phyloP scores from a whole-genome alignment of 2,329 filamentous ascomycete species.

The Phoma sp. region DNA sequence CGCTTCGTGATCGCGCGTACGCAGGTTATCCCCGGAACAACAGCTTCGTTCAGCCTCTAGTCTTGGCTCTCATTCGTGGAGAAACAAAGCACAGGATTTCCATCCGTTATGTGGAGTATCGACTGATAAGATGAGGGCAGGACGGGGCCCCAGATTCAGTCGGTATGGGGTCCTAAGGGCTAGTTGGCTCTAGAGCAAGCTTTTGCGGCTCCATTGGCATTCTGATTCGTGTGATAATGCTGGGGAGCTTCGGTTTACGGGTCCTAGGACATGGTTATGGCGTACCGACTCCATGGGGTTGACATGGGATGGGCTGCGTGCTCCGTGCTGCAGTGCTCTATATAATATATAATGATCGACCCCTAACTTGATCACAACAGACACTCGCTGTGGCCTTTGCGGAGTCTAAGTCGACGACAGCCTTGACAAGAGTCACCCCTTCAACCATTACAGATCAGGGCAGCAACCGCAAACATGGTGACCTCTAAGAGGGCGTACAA shows the following conservation, averaged over 20 bases:
- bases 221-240: slow-evolving; percentile 44
- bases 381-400: slow-evolving; percentile 27
- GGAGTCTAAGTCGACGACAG: slow-evolving; percentile 18
- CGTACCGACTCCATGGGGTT: slow-evolving; percentile 32
- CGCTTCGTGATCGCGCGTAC: slow-evolving; percentile 20
- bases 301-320: slow-evolving; percentile 26
- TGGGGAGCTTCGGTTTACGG: slow-evolving; percentile 16
- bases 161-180: slow-evolving; percentile 8
- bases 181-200: slow-evolving; percentile 28
- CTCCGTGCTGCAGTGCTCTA: slow-evolving; percentile 26
- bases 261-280: slow-evolving; percentile 27
- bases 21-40: slow-evolving; percentile 14
- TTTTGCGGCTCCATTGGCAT: slow-evolving; percentile 28
- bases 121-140: slow-evolving; percentile 19
- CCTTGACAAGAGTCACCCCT: slow-evolving; percentile 13
- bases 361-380: slow-evolving; percentile 19
- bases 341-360: slow-evolving; percentile 23
- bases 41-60: slow-evolving; percentile 12
- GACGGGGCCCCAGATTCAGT: slow-evolving; percentile 37
- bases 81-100: slow-evolving; percentile 23
- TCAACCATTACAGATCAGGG: neutral
- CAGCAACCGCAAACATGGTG: slow-evolving; percentile 39
- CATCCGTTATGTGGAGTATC: slow-evolving; percentile 25
- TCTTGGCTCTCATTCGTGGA: slow-evolving; percentile 37
- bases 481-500: slow-evolving; percentile 55